Percentiles rank a stretch among this genome's conserved stretches.
Evolutionary conservation across 1,139 yeast genomes (phyloP).

Genomic region (Yamadazyma songkhlaensis): DNA sequence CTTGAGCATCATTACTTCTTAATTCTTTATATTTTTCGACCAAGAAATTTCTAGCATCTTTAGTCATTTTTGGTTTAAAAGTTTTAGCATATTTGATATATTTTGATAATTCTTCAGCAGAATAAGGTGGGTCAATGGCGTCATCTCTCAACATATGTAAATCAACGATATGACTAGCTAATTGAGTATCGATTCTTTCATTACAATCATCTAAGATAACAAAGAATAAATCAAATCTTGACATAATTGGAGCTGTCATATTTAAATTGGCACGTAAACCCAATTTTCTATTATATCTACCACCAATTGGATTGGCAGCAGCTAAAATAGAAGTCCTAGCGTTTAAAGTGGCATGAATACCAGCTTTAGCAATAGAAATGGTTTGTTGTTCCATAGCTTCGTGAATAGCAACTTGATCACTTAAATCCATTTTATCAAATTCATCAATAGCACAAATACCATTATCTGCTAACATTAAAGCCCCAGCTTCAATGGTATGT

Average conservation of each 20-base stretch:
- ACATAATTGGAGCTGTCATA: constrained; percentile 99
- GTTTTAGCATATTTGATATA: constrained; percentile 92
- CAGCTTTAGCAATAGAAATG: constrained; percentile 96
- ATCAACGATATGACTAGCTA: constrained; percentile 91
- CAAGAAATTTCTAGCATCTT: constrained; percentile 74
- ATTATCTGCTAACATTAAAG: constrained; percentile 96
- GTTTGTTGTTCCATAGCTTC: constrained; percentile 99
- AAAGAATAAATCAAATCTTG: constrained; percentile 93
- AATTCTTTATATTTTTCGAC: constrained; percentile 83
- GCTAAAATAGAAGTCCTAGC: constrained; percentile 96
- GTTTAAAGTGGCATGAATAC: constrained; percentile 92
- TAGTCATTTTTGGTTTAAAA: constrained; percentile 85
- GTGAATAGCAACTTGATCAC: constrained; percentile 97
- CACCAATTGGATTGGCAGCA: constrained; percentile 95
- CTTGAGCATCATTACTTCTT: constrained; percentile 90
- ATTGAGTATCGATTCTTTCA: constrained; percentile 81
- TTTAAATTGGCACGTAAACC: constrained; percentile 84
- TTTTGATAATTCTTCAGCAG: constrained; percentile 84
- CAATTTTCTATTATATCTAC: constrained; percentile 84
- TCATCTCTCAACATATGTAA: constrained; percentile 89
- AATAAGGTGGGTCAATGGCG: constrained; percentile 87
- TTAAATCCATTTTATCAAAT: constrained; percentile 94
- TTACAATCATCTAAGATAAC: constrained; percentile 95
- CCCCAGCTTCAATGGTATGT: constrained; percentile 98
- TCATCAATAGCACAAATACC: constrained; percentile 99